Evolutionary conservation across 768 basidiomycete genomes (phyloP).

Genomic region (Pleurotus djamor): DNA sequence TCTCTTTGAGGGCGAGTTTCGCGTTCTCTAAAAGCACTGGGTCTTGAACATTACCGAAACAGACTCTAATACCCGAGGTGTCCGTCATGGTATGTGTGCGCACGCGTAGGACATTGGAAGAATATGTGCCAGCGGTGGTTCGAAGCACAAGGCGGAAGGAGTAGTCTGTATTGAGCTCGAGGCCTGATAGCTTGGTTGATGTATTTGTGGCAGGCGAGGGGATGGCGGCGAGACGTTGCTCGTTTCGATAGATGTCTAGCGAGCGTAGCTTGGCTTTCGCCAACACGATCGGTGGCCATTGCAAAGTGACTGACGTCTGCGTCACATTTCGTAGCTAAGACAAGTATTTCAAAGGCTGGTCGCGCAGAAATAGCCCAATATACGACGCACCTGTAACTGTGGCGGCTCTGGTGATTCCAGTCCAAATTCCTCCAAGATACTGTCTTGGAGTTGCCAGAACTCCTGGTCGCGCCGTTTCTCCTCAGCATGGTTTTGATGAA

Average conservation of each 20-base stretch:
- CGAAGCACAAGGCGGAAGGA: conserved; percentile 92
- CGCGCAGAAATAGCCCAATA: not conserved
- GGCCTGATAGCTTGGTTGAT: conserved; percentile 83
- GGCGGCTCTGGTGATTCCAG: conserved; percentile 66
- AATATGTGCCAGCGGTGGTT: conserved; percentile 89
- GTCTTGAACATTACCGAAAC: conserved; percentile 91
- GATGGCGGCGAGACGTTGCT: conserved; percentile 83
- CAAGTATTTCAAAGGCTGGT: not conserved
- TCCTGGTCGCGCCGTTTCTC: conserved; percentile 80
- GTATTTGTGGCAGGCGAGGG: conserved; percentile 82
- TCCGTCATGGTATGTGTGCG: conserved; percentile 94
- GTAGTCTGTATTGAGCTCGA: conserved; percentile 83
- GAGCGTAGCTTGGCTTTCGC: conserved; percentile 86
- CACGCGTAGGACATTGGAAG: conserved; percentile 79
- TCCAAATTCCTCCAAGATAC: conserved; percentile 79
- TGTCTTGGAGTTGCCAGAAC: conserved; percentile 83
- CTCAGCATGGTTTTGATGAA: conserved; percentile 82
- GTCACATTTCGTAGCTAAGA: conserved; percentile 85
- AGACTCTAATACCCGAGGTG: conserved; percentile 92
- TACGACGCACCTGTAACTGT: conserved; percentile 58
- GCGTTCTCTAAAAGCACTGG: conserved; percentile 72
- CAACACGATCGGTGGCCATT: conserved; percentile 87
- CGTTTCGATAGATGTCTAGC: conserved; percentile 91
- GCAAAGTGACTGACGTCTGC: conserved; percentile 94
- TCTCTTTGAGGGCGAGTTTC: conserved; percentile 76